Conservation (phyloP, 306 rosid genomes). For the Abrus precatorius region DNA sequence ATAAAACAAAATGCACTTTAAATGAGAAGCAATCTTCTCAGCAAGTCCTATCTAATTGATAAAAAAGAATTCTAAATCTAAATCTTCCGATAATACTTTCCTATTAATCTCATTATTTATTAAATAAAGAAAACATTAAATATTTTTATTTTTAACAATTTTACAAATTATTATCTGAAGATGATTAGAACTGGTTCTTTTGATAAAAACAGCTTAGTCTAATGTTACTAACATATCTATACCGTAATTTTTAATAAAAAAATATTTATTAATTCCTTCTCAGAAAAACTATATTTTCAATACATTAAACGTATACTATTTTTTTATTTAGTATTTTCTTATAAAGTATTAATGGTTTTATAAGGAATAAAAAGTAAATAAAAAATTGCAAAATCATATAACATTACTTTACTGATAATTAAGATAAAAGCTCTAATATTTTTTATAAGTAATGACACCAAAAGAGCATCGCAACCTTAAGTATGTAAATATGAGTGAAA, state of each 20-base stretch:
- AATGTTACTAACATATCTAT: neutral
- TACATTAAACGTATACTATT: neutral
- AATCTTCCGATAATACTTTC: neutral
- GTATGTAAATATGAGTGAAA: slow-evolving; percentile 12
- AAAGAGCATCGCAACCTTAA: neutral
- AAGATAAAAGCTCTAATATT: neutral
- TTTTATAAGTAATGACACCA: neutral
- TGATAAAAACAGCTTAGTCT: neutral
- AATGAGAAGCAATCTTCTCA: neutral
- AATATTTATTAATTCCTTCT: no score
- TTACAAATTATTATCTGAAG: neutral
- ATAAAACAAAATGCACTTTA: slow-evolving; percentile 23
- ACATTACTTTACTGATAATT: neutral
- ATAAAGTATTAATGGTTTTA: neutral
- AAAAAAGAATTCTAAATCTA: neutral
- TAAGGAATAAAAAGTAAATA: neutral
- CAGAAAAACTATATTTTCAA: neutral
- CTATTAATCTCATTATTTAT: neutral
- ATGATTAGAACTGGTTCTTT: neutral
- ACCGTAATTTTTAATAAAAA: neutral
- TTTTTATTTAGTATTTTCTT: neutral
- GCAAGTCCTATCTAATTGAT: neutral
- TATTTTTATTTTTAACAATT: neutral
- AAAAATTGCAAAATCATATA: neutral
- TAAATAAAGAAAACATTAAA: neutral